phyloP scores from a whole-genome alignment of 1,284 basidiomycete species.

The Ustilago shanxiensis region DNA sequence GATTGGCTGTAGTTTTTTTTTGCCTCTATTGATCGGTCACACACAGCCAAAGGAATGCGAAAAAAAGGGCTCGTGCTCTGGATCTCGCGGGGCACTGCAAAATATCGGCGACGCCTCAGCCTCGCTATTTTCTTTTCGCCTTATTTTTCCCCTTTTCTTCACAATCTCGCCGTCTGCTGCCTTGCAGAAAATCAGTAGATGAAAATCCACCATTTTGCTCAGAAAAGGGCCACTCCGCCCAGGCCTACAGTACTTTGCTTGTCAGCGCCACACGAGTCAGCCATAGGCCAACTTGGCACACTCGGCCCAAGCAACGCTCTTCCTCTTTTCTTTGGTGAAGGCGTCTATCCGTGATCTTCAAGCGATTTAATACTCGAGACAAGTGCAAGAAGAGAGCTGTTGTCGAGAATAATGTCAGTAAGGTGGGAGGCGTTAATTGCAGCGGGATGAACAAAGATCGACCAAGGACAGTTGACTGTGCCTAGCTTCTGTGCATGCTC shows the following conservation, averaged over 20 bases:
- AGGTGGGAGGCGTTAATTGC: no score
- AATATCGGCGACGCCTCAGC: slow-evolving; percentile 1
- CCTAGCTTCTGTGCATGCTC: no score
- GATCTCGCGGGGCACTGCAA: neutral
- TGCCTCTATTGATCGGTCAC: slow-evolving; percentile 5
- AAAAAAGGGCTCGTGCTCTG: neutral
- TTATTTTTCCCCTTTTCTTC: neutral
- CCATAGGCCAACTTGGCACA: neutral
- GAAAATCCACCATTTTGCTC: neutral
- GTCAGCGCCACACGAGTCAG: slow-evolving; percentile 8
- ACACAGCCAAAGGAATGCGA: neutral
- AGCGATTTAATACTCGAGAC: no score
- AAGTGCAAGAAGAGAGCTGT: no score
- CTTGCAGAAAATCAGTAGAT: neutral
- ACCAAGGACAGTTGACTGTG: no score
- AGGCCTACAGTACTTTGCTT: neutral
- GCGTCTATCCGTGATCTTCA: neutral
- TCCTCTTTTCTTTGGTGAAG: no score
- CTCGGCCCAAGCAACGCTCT: neutral
- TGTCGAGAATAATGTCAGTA: no score
- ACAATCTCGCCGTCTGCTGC: neutral
- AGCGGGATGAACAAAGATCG: no score
- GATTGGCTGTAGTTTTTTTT: slow-evolving; percentile 4
- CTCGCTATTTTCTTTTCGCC: neutral
- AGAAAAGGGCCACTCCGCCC: neutral